Conservation (phyloP, 1,284 basidiomycete species). For the Phenoliferia sp. region DNA sequence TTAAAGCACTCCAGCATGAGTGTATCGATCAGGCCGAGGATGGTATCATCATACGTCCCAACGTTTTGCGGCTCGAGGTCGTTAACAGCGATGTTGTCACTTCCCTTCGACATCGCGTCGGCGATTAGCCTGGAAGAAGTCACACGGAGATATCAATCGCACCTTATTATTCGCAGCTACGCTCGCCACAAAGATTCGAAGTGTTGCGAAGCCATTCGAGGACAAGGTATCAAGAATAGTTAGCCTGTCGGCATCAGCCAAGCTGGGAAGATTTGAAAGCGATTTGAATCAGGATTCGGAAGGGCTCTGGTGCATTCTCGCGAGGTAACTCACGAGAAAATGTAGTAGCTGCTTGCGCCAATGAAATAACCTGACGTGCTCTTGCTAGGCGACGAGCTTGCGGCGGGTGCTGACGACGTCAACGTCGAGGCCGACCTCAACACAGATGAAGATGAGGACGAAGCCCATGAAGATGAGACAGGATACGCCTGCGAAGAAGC, state of each 20-base stretch:
- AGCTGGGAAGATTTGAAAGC: too few relatives aligned
- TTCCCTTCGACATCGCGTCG: neutral
- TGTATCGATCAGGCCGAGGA: slow-evolving; percentile 45
- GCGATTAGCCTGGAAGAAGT: neutral
- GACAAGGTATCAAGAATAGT: slow-evolving; percentile 36
- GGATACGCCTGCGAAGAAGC: too few relatives aligned
- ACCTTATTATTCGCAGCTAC: slow-evolving; percentile 33
- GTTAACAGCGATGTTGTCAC: neutral
- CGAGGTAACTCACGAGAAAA: too few relatives aligned
- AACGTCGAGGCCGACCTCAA: too few relatives aligned
- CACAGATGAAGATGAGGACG: too few relatives aligned
- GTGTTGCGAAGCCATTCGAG: slow-evolving; percentile 33
- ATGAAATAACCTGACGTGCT: too few relatives aligned
- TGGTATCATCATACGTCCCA: slow-evolving; percentile 46
- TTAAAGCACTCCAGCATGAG: slow-evolving; percentile 45
- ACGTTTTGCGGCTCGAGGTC: slow-evolving; percentile 42
- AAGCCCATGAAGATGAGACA: too few relatives aligned
- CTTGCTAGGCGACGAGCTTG: too few relatives aligned
- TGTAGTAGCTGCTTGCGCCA: too few relatives aligned
- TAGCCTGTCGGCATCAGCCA: slow-evolving; percentile 26
- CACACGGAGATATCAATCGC: neutral
- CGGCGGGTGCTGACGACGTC: too few relatives aligned
- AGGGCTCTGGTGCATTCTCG: too few relatives aligned
- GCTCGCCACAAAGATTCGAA: slow-evolving; percentile 35
- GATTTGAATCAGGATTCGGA: too few relatives aligned